Evolutionary conservation across 106 monocot species (phyloP).

Genomic region (Acanthochlamys bracteata): DNA sequence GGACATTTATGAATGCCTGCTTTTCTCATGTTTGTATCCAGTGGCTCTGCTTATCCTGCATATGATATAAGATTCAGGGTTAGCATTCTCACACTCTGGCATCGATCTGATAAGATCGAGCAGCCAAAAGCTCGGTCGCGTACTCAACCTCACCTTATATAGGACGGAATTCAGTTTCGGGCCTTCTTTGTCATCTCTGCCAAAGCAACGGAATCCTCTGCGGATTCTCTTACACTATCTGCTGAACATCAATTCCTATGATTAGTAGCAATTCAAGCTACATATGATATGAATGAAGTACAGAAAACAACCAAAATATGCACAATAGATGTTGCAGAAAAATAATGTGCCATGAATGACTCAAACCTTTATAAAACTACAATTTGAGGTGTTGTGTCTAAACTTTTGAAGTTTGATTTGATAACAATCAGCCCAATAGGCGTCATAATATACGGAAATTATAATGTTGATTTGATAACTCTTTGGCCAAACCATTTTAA

Average conservation of each 20-base stretch:
- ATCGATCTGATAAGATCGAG: conserved; percentile 69
- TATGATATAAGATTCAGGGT: conserved; percentile 37
- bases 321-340: no score
- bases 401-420: no score
- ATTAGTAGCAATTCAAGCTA: background rate
- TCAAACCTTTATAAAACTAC: no score
- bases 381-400: no score
- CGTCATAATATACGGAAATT: no score
- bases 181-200: conserved; percentile 46
- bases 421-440: no score
- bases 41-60: conserved; percentile 74
- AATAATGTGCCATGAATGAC: no score
- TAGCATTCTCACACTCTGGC: conserved; percentile 36
- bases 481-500: no score
- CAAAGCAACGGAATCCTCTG: conserved; percentile 44
- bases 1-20: background rate
- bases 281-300: background rate
- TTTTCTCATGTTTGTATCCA: conserved; percentile 56
- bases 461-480: no score
- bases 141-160: conserved; percentile 73
- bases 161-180: conserved; percentile 51
- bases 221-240: conserved; percentile 29
- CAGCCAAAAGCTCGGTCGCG: conserved; percentile 63
- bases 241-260: conserved; percentile 2
- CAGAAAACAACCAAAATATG: no score